These are phyloP conservation scores for Coemansia sp. DNA, from an alignment of 192 early-diverging fungal genomes.

Conservation along the genomic window DNA sequence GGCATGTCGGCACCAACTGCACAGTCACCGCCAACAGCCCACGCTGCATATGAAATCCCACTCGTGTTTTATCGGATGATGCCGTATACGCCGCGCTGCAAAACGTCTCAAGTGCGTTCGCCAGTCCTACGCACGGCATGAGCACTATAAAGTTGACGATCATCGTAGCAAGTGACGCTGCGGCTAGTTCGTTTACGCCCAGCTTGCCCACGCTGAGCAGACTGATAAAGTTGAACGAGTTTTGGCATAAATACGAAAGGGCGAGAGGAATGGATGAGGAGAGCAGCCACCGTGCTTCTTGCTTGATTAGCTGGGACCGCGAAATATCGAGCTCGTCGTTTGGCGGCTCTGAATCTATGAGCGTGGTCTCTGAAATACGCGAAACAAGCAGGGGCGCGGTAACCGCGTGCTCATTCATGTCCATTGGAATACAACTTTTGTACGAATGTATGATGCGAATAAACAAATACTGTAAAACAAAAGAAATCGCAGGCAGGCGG, in stretches of 20 bases:
- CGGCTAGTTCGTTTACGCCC: constrained; percentile 64
- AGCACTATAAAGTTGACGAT: constrained; percentile 66
- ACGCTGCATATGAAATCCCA: constrained; percentile 45
- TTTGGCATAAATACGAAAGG: constrained; percentile 63
- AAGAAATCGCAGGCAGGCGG: too few species aligned
- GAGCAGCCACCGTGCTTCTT: constrained; percentile 40
- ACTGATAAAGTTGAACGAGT: constrained; percentile 62
- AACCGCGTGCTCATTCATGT: too few species aligned
- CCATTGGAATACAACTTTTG: too few species aligned
- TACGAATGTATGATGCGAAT: too few species aligned
- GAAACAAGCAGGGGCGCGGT: constrained; percentile 15
- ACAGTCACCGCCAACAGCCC: constrained; percentile 43
- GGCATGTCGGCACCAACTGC: constrained; percentile 26
- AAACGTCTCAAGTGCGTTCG: constrained; percentile 51
- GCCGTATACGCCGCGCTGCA: constrained; percentile 43
- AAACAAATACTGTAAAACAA: too few species aligned
- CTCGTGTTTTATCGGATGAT: constrained; percentile 40
- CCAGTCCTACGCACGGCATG: constrained; percentile 64
- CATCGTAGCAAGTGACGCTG: constrained; percentile 66
- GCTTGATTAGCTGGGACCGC: not conserved
- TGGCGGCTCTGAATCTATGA: constrained; percentile 2
- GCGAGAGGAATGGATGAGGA: constrained; percentile 54
- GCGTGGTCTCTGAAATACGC: constrained; percentile 29
- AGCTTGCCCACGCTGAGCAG: constrained; percentile 64
- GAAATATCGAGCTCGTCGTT: too few species aligned